A percentile compares a stretch with the other conserved stretches of the same genome.
phyloP scores from a whole-genome alignment of 2,329 filamentous ascomycete genomes.

The Chaetomiaceae sp. region DNA sequence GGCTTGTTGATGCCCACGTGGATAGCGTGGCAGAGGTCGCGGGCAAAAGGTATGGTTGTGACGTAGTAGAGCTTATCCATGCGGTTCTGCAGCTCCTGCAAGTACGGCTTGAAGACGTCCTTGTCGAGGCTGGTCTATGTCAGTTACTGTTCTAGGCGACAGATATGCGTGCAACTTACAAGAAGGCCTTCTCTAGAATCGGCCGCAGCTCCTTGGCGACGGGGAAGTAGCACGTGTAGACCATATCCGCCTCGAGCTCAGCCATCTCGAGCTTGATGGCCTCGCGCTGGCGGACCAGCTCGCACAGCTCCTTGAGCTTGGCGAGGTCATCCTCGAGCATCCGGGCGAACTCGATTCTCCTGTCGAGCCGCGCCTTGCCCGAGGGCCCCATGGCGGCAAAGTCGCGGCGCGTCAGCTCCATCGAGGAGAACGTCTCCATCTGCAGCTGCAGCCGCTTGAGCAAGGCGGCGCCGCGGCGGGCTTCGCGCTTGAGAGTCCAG shows the following conservation, averaged over 20 bases:
- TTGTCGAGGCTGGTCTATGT: constrained; percentile 57
- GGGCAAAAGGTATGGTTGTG: constrained; percentile 52
- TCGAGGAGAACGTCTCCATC: constrained; percentile 93
- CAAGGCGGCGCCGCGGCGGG: constrained; percentile 82
- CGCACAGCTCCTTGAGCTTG: constrained; percentile 65
- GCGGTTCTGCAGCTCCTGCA: constrained; percentile 47
- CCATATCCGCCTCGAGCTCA: constrained; percentile 70
- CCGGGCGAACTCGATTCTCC: constrained; percentile 85
- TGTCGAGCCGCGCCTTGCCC: constrained; percentile 70
- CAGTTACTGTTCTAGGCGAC: constrained; percentile 28
- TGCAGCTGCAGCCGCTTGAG: constrained; percentile 91
- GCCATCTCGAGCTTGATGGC: constrained; percentile 70
- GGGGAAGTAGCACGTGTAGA: constrained; percentile 90
- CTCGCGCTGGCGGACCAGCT: constrained; percentile 71
- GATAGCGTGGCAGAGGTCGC: constrained; percentile 53
- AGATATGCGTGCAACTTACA: constrained; percentile 53
- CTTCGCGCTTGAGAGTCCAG: constrained; percentile 95
- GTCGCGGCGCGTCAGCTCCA: constrained; percentile 93
- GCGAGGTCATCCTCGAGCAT: constrained; percentile 71
- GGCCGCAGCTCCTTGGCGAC: constrained; percentile 71
- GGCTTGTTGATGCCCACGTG: constrained; percentile 47
- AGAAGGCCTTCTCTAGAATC: constrained; percentile 73
- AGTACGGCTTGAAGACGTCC: constrained; percentile 51
- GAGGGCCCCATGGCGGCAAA: constrained; percentile 91
- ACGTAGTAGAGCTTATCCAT: constrained; percentile 56